Conservation (phyloP, 2,329 filamentous ascomycete species). For the Ophiostoma ips region DNA sequence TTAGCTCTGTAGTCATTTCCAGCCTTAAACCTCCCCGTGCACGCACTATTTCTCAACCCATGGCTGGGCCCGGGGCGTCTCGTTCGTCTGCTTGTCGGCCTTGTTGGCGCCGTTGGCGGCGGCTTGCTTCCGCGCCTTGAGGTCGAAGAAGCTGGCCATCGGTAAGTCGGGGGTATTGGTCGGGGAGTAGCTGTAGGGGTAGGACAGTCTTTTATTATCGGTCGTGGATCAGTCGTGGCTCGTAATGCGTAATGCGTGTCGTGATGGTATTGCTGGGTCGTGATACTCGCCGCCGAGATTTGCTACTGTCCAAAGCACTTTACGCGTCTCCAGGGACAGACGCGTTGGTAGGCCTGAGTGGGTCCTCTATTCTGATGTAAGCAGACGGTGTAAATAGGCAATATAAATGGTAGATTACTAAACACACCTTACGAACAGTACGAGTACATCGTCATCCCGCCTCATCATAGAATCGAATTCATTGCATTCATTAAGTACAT, state of each 20-base stretch:
- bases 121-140: conserved; percentile 77
- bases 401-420: too few relatives aligned
- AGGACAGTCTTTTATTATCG: too few relatives aligned
- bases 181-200: background rate
- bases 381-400: too few relatives aligned
- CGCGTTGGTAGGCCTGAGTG: conserved; percentile 1
- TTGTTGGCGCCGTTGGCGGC: conserved; percentile 53
- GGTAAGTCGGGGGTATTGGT: too few relatives aligned
- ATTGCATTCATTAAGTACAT: too few relatives aligned
- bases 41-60: conserved; percentile 98
- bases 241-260: too few relatives aligned
- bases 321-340: conserved; percentile 10
- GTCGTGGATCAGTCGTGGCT: background rate
- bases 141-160: conserved; percentile 91
- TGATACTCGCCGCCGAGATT: background rate
- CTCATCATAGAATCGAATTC: too few relatives aligned
- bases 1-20: conserved; percentile 12
- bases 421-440: too few relatives aligned
- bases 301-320: conserved; percentile 8
- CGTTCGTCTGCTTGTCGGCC: conserved; percentile 45
- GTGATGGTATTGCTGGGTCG: background rate
- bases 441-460: too few relatives aligned
- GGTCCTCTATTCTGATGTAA: too few relatives aligned
- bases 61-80: conserved; percentile 59
- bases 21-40: background rate